Evolutionary conservation across 352 stramenopile species (phyloP).

Genomic region (Pythium periplocum): DNA sequence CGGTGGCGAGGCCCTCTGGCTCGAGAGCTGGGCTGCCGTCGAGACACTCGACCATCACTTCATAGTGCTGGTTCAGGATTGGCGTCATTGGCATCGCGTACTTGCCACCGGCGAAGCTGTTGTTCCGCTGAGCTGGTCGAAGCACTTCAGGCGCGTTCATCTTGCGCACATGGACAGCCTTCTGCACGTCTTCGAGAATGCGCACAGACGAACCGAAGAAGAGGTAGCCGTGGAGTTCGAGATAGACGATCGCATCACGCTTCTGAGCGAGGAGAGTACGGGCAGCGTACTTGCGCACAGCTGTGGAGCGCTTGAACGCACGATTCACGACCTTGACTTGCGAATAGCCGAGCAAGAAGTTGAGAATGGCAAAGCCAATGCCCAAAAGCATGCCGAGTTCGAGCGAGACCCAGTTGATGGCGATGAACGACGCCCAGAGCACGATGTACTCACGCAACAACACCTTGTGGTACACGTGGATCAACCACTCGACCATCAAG

Average conservation of each 20-base stretch:
- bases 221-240: constrained; percentile 80
- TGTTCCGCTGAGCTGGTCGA: constrained; percentile 6
- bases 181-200: constrained; percentile 78
- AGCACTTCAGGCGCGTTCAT: constrained; percentile 25
- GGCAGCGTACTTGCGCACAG: constrained; percentile 61
- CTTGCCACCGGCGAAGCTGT: constrained; percentile 11
- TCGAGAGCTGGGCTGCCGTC: constrained; percentile 53
- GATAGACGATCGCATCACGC: constrained; percentile 64
- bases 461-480: constrained; percentile 80
- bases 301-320: constrained; percentile 46
- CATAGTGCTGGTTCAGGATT: constrained; percentile 20
- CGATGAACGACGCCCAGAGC: constrained; percentile 90
- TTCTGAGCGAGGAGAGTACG: constrained; percentile 59
- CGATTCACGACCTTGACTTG: constrained; percentile 68
- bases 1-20: constrained; percentile 50
- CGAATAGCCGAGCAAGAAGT: constrained; percentile 79
- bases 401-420: constrained; percentile 94
- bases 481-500: constrained; percentile 96
- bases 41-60: constrained; percentile 63
- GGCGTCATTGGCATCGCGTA: constrained; percentile 44
- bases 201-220: constrained; percentile 85
- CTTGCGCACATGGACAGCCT: constrained; percentile 61
- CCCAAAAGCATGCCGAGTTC: constrained; percentile 94
- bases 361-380: constrained; percentile 85
- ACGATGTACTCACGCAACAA: constrained; percentile 90